A percentile compares a stretch with the other conserved stretches of the same genome.
These are phyloP conservation scores for Logfia minima DNA, from an alignment of 129 eudicot genomes.

Conservation along the genomic window DNA sequence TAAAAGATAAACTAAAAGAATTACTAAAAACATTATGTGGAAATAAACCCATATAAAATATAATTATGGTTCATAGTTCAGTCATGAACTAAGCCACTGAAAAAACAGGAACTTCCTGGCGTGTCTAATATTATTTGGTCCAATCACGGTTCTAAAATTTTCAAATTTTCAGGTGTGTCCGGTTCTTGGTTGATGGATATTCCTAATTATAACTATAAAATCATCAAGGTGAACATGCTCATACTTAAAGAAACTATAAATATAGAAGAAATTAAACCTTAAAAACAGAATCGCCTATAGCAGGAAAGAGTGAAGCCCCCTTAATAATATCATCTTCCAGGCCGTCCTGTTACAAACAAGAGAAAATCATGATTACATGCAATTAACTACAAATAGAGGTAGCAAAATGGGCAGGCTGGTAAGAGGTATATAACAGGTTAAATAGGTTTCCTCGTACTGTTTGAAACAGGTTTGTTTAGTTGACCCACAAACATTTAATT, in stretches of 20 bases:
- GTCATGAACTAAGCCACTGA: neutral
- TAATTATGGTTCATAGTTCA: neutral
- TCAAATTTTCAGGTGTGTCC: neutral
- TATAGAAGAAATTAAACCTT: constrained; percentile 41
- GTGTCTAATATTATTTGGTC: neutral
- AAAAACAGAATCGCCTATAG: constrained; percentile 55
- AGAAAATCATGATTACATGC: constrained; percentile 9
- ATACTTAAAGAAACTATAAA: neutral
- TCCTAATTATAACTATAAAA: neutral
- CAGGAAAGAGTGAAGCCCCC: constrained; percentile 36
- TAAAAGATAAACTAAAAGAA: too few species aligned
- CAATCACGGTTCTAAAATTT: neutral
- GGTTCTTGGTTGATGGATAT: neutral
- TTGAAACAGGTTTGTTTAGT: neutral
- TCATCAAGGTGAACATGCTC: constrained; percentile 1
- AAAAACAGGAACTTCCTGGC: neutral
- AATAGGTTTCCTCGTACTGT: neutral
- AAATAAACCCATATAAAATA: neutral
- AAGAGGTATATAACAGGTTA: neutral
- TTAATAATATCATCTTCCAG: constrained; percentile 34
- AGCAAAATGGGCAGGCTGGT: neutral
- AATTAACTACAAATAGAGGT: neutral
- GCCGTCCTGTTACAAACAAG: constrained; percentile 40
- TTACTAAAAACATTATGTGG: neutral
- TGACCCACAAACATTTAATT: constrained; percentile 1